These are phyloP conservation scores for Heterobasidion occidentale DNA, from an alignment of 1,284 basidiomycete genomes.

Conservation along the genomic window DNA sequence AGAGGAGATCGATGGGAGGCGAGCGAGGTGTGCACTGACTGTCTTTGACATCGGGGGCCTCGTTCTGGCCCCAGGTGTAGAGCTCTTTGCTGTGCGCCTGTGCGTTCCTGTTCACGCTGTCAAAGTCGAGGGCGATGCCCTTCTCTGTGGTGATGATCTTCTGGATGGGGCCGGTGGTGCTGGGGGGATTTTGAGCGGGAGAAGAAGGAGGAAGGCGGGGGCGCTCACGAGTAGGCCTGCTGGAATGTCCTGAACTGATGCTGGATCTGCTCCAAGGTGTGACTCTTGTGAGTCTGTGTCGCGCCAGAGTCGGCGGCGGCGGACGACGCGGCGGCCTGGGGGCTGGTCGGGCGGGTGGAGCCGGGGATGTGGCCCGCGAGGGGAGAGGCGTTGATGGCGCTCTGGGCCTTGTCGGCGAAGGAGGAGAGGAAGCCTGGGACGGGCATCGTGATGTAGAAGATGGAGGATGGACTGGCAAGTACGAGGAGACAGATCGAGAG, in stretches of 20 bases:
- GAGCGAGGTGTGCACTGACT: conserved; percentile 31
- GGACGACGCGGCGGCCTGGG: conserved; percentile 24
- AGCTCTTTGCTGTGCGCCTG: conserved; percentile 74
- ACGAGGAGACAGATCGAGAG: no score
- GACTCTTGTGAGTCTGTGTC: conserved; percentile 18
- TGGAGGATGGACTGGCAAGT: not conserved
- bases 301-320: conserved; percentile 13
- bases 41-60: conserved; percentile 65
- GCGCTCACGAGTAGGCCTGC: conserved; percentile 62
- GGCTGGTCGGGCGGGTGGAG: conserved; percentile 21
- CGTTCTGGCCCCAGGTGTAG: conserved; percentile 71
- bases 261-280: conserved; percentile 53
- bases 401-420: conserved; percentile 68
- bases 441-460: conserved; percentile 34
- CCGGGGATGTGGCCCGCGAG: conserved; percentile 43
- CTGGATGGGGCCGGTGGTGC: conserved; percentile 54
- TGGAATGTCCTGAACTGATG: conserved; percentile 65
- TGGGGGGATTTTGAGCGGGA: conserved; percentile 15
- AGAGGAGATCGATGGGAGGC: not conserved
- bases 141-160: conserved; percentile 72
- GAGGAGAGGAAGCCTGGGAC: conserved; percentile 52
- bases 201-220: not conserved
- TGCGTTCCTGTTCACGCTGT: conserved; percentile 52
- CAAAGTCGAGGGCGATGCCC: conserved; percentile 65
- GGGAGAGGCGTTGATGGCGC: conserved; percentile 50